phyloP scores from a whole-genome alignment of 805 yeast genomes.

The Schizosaccharomyces osmophilus region DNA sequence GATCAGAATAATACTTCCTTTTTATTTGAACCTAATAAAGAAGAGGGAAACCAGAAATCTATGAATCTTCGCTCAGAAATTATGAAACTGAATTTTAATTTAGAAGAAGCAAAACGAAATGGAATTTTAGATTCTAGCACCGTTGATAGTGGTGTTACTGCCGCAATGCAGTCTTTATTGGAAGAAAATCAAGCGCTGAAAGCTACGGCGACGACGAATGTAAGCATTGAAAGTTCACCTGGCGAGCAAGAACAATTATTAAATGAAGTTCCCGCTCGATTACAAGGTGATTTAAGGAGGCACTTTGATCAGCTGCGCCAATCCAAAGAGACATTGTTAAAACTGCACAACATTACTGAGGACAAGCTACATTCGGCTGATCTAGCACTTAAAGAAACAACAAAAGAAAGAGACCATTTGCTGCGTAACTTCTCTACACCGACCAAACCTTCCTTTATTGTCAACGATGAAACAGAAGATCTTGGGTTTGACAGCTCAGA shows the following conservation, averaged over 20 bases:
- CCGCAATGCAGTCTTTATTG: neutral
- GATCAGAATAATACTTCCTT: neutral
- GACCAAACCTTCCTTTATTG: neutral
- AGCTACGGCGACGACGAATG: neutral
- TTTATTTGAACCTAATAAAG: no score
- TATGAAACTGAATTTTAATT: neutral
- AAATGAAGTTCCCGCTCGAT: neutral
- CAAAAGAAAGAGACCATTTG: neutral
- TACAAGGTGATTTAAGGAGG: neutral
- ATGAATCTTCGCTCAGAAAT: neutral
- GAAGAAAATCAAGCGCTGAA: neutral
- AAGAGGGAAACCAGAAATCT: no score
- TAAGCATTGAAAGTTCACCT: neutral
- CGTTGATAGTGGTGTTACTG: neutral
- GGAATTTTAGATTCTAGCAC: neutral
- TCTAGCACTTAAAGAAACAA: neutral
- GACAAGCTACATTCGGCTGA: neutral
- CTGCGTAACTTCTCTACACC: neutral
- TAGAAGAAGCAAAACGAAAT: neutral
- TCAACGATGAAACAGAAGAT: neutral
- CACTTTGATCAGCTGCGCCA: neutral
- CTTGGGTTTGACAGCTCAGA: no score
- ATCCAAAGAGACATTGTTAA: no score
- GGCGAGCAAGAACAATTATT: neutral
- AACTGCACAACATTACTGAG: neutral